These are phyloP conservation scores for Colletotrichum sp. DNA, from an alignment of 2,329 filamentous ascomycete genomes.

Conservation along the genomic window DNA sequence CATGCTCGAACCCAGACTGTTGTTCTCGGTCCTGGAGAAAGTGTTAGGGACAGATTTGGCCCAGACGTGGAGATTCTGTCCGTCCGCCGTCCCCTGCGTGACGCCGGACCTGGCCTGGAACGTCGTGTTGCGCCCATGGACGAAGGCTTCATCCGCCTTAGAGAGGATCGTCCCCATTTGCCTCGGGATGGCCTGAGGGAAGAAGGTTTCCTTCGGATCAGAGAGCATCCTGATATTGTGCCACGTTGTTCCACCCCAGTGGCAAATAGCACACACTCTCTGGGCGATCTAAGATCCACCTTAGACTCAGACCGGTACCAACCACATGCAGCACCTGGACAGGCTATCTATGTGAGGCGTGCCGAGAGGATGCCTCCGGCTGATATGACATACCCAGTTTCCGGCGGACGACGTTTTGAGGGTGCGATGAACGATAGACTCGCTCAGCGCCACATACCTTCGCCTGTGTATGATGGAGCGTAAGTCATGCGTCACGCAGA, in stretches of 20 bases:
- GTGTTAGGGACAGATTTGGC: constrained; percentile 25
- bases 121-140: background rate
- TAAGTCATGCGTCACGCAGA: background rate
- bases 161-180: background rate
- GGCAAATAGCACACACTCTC: background rate
- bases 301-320: background rate
- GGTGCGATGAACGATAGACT: background rate
- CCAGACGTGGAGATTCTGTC: constrained; percentile 19
- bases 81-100: constrained; percentile 6
- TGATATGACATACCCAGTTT: background rate
- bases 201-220: constrained; percentile 15
- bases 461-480: background rate
- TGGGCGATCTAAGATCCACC: background rate
- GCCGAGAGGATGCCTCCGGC: background rate
- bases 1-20: constrained; percentile 21
- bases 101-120: background rate
- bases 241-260: background rate
- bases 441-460: background rate
- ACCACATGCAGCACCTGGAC: background rate
- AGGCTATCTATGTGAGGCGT: constrained; percentile 12
- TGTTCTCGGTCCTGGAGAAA: constrained; percentile 38
- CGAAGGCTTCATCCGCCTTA: constrained; percentile 15
- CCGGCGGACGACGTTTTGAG: background rate
- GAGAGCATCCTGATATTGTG: background rate
- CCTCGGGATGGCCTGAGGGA: background rate